Evolutionary conservation across 441 rosid genomes (phyloP).

Genomic region (Adansonia gregorii): DNA sequence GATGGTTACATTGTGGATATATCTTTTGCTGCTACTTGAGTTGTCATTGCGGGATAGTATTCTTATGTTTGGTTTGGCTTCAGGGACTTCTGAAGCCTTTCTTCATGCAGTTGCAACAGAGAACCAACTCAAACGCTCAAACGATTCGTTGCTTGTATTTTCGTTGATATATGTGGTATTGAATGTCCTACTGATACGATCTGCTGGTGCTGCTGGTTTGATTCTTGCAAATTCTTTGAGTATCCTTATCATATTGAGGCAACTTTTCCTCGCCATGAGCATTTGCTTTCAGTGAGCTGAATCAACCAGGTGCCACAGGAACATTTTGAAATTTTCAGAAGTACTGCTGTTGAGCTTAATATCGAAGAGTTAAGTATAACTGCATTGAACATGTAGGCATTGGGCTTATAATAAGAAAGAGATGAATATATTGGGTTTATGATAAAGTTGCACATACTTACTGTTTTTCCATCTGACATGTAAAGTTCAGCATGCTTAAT

Average conservation of each 20-base stretch:
- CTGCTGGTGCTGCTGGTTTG: slow-evolving; percentile 85
- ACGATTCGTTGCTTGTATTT: slow-evolving; percentile 74
- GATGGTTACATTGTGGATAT: neutral
- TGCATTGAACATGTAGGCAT: neutral
- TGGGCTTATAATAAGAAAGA: neutral
- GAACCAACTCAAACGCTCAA: slow-evolving; percentile 73
- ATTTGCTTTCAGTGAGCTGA: neutral
- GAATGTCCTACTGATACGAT: slow-evolving; percentile 66
- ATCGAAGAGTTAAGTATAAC: neutral
- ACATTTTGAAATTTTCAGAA: neutral
- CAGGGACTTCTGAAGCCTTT: slow-evolving; percentile 98
- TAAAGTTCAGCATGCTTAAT: neutral
- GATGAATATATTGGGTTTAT: neutral
- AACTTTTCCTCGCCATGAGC: neutral
- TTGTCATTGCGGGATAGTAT: neutral
- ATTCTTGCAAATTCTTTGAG: slow-evolving; percentile 84
- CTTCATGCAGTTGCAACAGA: slow-evolving; percentile 90
- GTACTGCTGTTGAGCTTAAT: slow-evolving; percentile 8
- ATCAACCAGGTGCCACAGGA: slow-evolving; percentile 1
- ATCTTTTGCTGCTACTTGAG: neutral
- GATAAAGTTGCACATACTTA: neutral
- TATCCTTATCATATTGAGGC: slow-evolving; percentile 54
- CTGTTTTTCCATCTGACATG: neutral
- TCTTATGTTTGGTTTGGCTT: slow-evolving; percentile 30
- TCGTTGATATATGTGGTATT: slow-evolving; percentile 59